phyloP scores from a whole-genome alignment of 306 rosid genomes.

The Cyamopsis tetragonoloba region DNA sequence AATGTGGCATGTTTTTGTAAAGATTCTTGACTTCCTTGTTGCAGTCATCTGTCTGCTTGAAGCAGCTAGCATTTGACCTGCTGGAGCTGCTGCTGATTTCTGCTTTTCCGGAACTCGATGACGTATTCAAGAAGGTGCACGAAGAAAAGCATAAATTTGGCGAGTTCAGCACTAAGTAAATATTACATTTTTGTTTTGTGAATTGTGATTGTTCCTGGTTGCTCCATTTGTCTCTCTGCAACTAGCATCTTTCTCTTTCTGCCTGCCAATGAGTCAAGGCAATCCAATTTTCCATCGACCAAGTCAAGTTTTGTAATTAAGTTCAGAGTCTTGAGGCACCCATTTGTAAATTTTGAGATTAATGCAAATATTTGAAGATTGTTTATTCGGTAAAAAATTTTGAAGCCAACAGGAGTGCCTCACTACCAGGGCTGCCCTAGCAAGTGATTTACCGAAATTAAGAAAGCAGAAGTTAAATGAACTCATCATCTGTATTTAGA shows the following conservation, averaged over 20 bases:
- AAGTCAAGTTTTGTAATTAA: conserved; percentile 19
- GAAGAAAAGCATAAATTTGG: conserved; percentile 78
- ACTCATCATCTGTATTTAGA: too few species aligned
- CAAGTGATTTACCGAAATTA: background rate
- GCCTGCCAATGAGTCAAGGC: conserved; percentile 11
- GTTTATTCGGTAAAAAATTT: background rate
- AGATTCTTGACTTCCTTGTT: conserved; percentile 5
- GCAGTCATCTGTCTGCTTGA: conserved; percentile 89
- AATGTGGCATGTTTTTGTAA: background rate
- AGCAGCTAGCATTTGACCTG: conserved; percentile 81
- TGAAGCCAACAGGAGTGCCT: background rate
- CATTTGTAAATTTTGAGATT: conserved; percentile 45
- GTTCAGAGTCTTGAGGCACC: conserved; percentile 25
- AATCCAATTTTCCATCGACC: background rate
- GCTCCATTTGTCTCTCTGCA: conserved; percentile 12
- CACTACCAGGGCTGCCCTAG: background rate
- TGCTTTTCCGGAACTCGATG: conserved; percentile 77
- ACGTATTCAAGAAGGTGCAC: conserved; percentile 64
- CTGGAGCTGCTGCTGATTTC: conserved; percentile 69
- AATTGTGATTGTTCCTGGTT: background rate
- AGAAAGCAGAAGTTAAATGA: too few species aligned
- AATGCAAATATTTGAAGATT: conserved; percentile 25
- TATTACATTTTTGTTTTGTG: background rate
- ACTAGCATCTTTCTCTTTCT: conserved; percentile 14
- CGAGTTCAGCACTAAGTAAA: conserved; percentile 39